Conservation (phyloP, 2,329 filamentous ascomycete species). For the Alternaria sp. region DNA sequence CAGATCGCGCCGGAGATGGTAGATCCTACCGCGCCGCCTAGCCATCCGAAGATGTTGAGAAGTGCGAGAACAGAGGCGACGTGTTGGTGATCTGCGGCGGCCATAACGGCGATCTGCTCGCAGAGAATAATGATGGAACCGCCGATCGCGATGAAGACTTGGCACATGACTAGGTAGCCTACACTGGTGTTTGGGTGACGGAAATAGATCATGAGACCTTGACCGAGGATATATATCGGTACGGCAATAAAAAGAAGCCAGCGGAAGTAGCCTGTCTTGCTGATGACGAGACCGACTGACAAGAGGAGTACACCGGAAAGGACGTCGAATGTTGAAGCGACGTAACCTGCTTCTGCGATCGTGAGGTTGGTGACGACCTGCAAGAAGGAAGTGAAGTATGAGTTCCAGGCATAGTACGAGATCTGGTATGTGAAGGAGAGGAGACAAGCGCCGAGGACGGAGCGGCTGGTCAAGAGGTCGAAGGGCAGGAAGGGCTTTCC, state of each 20-base stretch:
- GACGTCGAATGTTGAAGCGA: conserved; percentile 35
- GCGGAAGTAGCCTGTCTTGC: conserved; percentile 24
- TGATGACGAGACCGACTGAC: conserved; percentile 24
- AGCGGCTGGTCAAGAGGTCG: conserved; percentile 38
- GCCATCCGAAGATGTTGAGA: conserved; percentile 62
- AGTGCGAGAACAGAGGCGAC: conserved; percentile 67
- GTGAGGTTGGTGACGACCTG: conserved; percentile 43
- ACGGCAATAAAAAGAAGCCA: conserved; percentile 61
- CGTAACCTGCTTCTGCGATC: conserved; percentile 39
- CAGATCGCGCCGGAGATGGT: conserved; percentile 68
- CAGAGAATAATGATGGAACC: conserved; percentile 26
- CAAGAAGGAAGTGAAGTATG: conserved; percentile 47
- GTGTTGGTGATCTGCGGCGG: conserved; percentile 56
- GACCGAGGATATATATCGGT: conserved; percentile 24
- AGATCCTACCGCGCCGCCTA: conserved; percentile 51
- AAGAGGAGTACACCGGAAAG: conserved; percentile 27
- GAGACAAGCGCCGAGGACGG: conserved; percentile 58
- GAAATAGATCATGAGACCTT: conserved; percentile 37
- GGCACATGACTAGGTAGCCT: conserved; percentile 38
- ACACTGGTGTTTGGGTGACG: conserved; percentile 23
- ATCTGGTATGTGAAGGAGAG: conserved; percentile 47
- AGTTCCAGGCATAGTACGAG: conserved; percentile 42
- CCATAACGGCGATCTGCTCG: conserved; percentile 21
- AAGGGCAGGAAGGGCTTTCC: conserved; percentile 50
- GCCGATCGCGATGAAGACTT: conserved; percentile 31